phyloP scores from a whole-genome alignment of 23 red algal species.

The Gracilaria caudata region DNA sequence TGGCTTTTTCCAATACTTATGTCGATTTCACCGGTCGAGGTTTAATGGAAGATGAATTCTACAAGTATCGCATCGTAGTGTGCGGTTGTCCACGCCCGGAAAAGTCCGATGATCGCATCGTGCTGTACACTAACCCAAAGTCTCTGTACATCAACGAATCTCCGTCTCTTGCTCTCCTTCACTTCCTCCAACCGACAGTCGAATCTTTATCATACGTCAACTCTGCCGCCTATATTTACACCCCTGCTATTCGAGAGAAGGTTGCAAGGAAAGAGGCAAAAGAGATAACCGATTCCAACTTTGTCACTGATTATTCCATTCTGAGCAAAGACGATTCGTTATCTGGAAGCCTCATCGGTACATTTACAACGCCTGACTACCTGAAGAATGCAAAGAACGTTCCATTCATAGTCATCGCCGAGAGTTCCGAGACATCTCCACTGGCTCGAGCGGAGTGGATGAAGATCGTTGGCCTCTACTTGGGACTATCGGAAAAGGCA shows the following conservation, averaged over 20 bases:
- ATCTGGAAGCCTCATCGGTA: not conserved
- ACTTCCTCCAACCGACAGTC: not conserved
- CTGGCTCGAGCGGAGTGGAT: conserved; percentile 69
- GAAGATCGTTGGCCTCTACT: conserved; percentile 61
- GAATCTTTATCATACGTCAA: conserved; percentile 18
- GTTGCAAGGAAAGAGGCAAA: not conserved
- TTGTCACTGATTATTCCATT: not conserved
- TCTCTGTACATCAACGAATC: conserved; percentile 5
- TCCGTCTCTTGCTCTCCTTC: not conserved
- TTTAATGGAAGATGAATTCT: not conserved
- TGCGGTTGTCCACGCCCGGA: not conserved
- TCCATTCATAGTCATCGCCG: conserved; percentile 43
- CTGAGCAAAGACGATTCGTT: not conserved
- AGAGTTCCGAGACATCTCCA: conserved; percentile 36
- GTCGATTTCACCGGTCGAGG: not conserved
- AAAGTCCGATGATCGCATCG: not conserved
- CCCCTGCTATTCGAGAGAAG: conserved; percentile 1
- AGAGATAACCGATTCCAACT: not conserved
- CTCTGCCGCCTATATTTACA: not conserved
- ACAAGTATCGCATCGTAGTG: not conserved
- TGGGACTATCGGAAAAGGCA: conserved; percentile 8
- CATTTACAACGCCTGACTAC: not conserved
- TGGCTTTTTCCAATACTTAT: not conserved
- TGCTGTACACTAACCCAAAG: not conserved
- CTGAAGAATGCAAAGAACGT: not conserved